Conservation (phyloP, 1,284 basidiomycete species). For the Ceratobasidium sp. region DNA sequence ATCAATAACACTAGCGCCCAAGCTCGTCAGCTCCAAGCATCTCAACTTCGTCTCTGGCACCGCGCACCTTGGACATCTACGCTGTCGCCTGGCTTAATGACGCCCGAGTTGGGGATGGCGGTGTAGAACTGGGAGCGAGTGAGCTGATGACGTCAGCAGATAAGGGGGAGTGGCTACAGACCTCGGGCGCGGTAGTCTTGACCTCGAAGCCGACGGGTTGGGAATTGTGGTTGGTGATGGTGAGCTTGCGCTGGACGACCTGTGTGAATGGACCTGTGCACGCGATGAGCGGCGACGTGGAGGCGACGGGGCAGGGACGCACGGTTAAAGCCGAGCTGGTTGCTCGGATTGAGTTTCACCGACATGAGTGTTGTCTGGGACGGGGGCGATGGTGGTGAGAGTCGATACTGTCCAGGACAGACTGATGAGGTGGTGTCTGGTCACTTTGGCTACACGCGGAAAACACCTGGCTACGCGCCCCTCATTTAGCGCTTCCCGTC, state of each 20-base stretch:
- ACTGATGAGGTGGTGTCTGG: slow-evolving; percentile 8
- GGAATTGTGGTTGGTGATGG: slow-evolving; percentile 89
- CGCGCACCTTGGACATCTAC: slow-evolving; percentile 91
- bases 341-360: slow-evolving; percentile 60
- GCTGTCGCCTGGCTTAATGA: slow-evolving; percentile 94
- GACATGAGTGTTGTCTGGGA: slow-evolving; percentile 53
- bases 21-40: slow-evolving; percentile 6
- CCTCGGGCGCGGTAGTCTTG: slow-evolving; percentile 99
- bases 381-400: slow-evolving; percentile 25
- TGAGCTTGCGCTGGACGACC: slow-evolving; percentile 87
- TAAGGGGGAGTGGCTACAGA: slow-evolving; percentile 52
- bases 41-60: slow-evolving; percentile 45
- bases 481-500: slow-evolving; percentile 60
- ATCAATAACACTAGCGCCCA: slow-evolving; percentile 85
- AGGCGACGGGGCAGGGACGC: slow-evolving; percentile 49
- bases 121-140: slow-evolving; percentile 76
- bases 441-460: slow-evolving; percentile 42
- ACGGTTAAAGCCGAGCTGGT: slow-evolving; percentile 65
- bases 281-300: slow-evolving; percentile 13
- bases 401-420: no score
- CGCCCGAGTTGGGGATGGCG: slow-evolving; percentile 96
- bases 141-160: slow-evolving; percentile 22
- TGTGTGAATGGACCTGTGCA: slow-evolving; percentile 89
- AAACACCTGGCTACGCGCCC: no score
- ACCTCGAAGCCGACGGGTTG: slow-evolving; percentile 97